Evolutionary conservation across 2,329 filamentous ascomycete species (phyloP).

Genomic region (Karstenula rhodostoma): DNA sequence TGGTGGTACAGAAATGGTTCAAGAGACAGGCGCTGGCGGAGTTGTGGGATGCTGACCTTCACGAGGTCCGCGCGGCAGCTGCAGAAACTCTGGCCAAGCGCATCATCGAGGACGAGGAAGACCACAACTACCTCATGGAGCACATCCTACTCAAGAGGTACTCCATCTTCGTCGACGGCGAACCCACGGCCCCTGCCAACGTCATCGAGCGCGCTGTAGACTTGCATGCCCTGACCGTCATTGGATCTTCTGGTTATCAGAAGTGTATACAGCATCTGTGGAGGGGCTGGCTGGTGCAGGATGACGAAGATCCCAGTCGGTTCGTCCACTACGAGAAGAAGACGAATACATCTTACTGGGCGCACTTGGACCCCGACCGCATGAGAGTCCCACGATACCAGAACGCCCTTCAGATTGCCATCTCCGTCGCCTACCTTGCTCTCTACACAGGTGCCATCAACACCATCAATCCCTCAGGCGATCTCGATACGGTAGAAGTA

Average conservation of each 20-base stretch:
- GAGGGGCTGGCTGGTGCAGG: constrained; percentile 96
- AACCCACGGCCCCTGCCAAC: constrained; percentile 79
- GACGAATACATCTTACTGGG: constrained; percentile 77
- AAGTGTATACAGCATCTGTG: constrained; percentile 94
- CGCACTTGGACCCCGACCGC: constrained; percentile 90
- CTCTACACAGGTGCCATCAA: constrained; percentile 94
- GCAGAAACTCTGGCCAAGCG: constrained; percentile 93
- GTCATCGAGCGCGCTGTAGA: constrained; percentile 95
- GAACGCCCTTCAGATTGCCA: constrained; percentile 84
- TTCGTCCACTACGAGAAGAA: constrained; percentile 90
- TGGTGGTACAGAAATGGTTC: constrained; percentile 80
- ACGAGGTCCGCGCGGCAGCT: constrained; percentile 78
- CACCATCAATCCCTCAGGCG: constrained; percentile 85
- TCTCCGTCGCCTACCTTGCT: constrained; percentile 82
- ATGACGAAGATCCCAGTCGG: constrained; percentile 86
- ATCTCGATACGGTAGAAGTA: constrained; percentile 83
- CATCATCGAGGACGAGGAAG: constrained; percentile 85
- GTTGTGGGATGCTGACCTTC: constrained; percentile 90
- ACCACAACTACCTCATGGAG: constrained; percentile 80
- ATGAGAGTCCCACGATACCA: constrained; percentile 94
- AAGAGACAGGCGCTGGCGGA: constrained; percentile 79
- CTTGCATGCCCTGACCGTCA: constrained; percentile 85
- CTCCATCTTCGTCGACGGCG: constrained; percentile 76
- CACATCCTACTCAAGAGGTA: constrained; percentile 87
- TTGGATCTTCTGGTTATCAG: constrained; percentile 92